A percentile compares a stretch with the other conserved stretches of the same genome.
Conservation (phyloP, 805 yeast species). For the Dipodascus geniculatus region DNA sequence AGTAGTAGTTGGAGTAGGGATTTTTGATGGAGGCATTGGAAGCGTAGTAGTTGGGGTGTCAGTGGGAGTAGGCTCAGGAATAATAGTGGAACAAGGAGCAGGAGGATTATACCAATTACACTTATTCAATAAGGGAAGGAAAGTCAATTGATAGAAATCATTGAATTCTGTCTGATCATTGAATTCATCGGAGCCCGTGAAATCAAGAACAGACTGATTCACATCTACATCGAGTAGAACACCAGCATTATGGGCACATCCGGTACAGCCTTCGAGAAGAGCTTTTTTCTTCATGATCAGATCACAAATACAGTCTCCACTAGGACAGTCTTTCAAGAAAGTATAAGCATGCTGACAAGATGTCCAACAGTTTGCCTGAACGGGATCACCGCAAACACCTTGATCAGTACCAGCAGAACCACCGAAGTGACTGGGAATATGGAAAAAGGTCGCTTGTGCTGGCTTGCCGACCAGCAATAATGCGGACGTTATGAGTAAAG, state of each 20-base stretch:
- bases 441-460: background rate
- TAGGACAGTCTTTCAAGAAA: background rate
- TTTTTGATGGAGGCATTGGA: background rate
- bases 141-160: background rate
- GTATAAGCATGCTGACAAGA: background rate
- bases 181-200: background rate
- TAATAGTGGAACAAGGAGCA: background rate
- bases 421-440: background rate
- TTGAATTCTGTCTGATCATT: background rate
- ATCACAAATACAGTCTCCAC: slow-evolving; percentile 1
- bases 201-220: background rate
- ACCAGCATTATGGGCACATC: slow-evolving; percentile 1
- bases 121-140: background rate
- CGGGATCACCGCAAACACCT: slow-evolving; percentile 1
- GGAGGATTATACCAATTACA: background rate
- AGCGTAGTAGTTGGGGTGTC: background rate
- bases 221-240: background rate
- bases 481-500: background rate
- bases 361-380: background rate
- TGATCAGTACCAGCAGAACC: background rate
- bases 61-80: background rate
- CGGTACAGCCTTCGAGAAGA: background rate
- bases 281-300: background rate
- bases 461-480: background rate
- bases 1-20: background rate